Evolutionary conservation across 495 filamentous ascomycete species (phyloP).

Genomic region (Talaromyces trachyspermus): DNA sequence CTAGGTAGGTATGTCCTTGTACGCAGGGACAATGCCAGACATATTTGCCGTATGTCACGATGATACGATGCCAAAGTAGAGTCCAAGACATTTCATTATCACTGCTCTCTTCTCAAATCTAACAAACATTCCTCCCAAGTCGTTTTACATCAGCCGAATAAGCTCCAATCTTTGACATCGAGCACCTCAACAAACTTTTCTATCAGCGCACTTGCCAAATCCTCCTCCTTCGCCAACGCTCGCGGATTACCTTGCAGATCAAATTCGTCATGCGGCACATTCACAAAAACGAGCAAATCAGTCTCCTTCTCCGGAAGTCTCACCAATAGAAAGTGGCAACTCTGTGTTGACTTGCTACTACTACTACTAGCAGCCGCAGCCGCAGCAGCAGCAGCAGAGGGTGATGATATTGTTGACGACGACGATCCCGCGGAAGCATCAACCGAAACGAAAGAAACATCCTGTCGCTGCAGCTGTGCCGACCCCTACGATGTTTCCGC

Average conservation of each 20-base stretch:
- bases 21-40: no score
- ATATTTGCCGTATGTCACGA: no score
- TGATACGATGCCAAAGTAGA: no score
- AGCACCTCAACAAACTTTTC: constrained; percentile 60
- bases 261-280: constrained; percentile 77
- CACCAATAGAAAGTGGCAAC: constrained; percentile 47
- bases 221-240: constrained; percentile 47
- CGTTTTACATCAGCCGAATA: constrained; percentile 48
- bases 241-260: constrained; percentile 29
- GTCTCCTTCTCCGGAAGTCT: constrained; percentile 67
- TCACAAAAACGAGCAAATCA: constrained; percentile 83
- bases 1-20: no score
- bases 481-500: constrained; percentile 7
- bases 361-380: constrained; percentile 15
- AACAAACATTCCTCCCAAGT: neutral
- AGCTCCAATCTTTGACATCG: constrained; percentile 71
- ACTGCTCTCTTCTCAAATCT: no score
- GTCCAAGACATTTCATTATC: no score
- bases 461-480: neutral
- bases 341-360: constrained; percentile 16
- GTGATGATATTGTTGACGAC: no score
- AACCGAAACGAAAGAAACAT: no score
- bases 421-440: no score
- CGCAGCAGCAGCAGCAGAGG: constrained; percentile 36
- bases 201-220: constrained; percentile 54